Evolutionary conservation across 805 yeast genomes (phyloP), one percentile per base, ranked within the genome.

Genomic region (Ogataea ganodermae): DNA sequence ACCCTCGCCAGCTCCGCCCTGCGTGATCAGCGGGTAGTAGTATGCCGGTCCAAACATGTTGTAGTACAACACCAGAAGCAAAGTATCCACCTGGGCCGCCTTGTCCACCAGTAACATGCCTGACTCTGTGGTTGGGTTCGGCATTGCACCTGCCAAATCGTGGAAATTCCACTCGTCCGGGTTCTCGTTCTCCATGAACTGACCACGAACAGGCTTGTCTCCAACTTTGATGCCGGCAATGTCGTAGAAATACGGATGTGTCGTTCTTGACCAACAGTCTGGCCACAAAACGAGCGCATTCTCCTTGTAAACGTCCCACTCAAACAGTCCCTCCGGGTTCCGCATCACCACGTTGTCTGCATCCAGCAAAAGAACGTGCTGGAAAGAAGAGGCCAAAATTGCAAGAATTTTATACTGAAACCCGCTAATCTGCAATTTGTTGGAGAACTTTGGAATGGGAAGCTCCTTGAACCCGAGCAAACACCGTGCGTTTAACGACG

Each of bases 1-100:
- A 45, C 91, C 91, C 68, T 84, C 86, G 30, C 91, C 91, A 2
- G 88, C 82, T 14, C 81, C 73, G 13, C 88, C 88, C 61, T 84
- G 91, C 0, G 88, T 78, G 49, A 85, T 65, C 49, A 86, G 63
- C 6, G 83, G 83, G 57, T 84, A 85, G 62, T 81, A 86, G 65
- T 74, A 80, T 9, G 72, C 63, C 1, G 87, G 87, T 0, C 91
- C 90, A 62, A 69, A 70, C 1, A 81, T 66, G 57, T 85, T 85
- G 60, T 85, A 84, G 62, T 84, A 84, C 16, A 83, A 62, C 2
- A 85, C 71, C 33, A 85, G 63, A 17, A 83, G 61, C 44, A 84
- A 61, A 0, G 87, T 80, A 35, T 72, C 72, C 37, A 78, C 62
- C 52, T 84, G 90, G 4, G 66, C 61, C 6, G 71, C 66, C 57